Percentiles rank a stretch among this genome's conserved stretches.
These are phyloP conservation scores for Candida dubliniensis DNA, from an alignment of 1,139 yeast genomes.

Conservation along the genomic window DNA sequence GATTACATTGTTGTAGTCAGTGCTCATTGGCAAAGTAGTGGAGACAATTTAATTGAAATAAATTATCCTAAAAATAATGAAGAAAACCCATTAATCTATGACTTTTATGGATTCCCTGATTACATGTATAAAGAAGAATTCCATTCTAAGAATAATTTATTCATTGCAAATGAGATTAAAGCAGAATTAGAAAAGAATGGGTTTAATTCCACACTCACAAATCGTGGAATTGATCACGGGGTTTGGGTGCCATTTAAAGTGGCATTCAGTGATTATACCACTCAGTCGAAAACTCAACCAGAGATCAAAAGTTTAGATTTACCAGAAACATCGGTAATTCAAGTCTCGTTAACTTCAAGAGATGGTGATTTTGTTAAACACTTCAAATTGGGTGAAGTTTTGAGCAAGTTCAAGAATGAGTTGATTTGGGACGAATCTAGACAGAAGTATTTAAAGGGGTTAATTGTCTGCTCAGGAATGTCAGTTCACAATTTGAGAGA, in stretches of 20 bases:
- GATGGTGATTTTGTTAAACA: constrained; percentile 49
- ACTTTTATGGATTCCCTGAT: constrained; percentile 70
- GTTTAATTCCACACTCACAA: constrained; percentile 41
- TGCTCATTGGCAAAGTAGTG: constrained; percentile 72
- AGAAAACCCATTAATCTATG: constrained; percentile 54
- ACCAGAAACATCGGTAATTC: constrained; percentile 54
- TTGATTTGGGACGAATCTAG: constrained; percentile 32
- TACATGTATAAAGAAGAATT: constrained; percentile 64
- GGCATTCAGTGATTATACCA: constrained; percentile 53
- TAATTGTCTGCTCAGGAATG: constrained; percentile 70
- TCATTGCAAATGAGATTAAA: constrained; percentile 46
- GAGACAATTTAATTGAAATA: constrained; percentile 47
- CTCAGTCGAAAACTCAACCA: constrained; percentile 18
- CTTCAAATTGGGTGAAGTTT: constrained; percentile 54
- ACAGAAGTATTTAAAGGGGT: constrained; percentile 39
- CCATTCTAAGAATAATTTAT: constrained; percentile 44
- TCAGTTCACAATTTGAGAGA: constrained; percentile 74
- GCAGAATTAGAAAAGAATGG: constrained; percentile 42
- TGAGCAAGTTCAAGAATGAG: constrained; percentile 52
- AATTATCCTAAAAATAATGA: constrained; percentile 33
- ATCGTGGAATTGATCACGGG: constrained; percentile 78
- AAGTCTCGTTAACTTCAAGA: constrained; percentile 58
- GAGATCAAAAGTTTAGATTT: constrained; percentile 39
- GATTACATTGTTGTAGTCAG: constrained; percentile 64
- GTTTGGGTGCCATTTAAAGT: constrained; percentile 79